A percentile compares a stretch with the other conserved stretches of the same genome.
phyloP scores from a whole-genome alignment of 2,329 filamentous ascomycete genomes.

The Ophiostoma australiae region DNA sequence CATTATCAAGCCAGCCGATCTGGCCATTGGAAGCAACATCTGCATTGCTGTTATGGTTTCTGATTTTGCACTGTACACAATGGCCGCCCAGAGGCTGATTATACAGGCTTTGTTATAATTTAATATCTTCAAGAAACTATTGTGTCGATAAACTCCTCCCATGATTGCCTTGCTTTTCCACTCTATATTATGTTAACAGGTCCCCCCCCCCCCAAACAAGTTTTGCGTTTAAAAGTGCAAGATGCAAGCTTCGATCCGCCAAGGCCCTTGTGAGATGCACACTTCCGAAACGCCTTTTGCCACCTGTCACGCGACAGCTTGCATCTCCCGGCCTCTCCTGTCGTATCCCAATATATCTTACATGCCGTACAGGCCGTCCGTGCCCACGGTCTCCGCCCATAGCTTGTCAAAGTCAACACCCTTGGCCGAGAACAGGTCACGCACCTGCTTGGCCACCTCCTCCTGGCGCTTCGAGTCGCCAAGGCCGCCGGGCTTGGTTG shows the following conservation, averaged over 20 bases:
- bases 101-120: not conserved
- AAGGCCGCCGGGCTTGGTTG: constrained; percentile 72
- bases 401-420: constrained; percentile 79
- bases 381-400: constrained; percentile 60
- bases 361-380: constrained; percentile 35
- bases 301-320: not conserved
- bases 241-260: not conserved
- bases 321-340: not conserved
- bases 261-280: not conserved
- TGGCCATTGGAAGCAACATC: not conserved
- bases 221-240: not conserved
- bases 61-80: not conserved
- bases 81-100: not conserved
- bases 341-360: not conserved
- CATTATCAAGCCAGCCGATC: not conserved
- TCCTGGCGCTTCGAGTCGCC: constrained; percentile 63
- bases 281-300: not conserved
- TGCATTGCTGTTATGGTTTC: not conserved
- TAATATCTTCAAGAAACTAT: not conserved
- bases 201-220: not conserved
- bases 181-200: not conserved
- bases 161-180: constrained; percentile 1
- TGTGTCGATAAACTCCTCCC: constrained; percentile 4
- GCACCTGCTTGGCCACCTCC: constrained; percentile 66
- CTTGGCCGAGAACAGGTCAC: constrained; percentile 67